These are phyloP conservation scores for Trichocomaceae sp. DNA, from an alignment of 2,329 filamentous ascomycete genomes.

Conservation along the genomic window DNA sequence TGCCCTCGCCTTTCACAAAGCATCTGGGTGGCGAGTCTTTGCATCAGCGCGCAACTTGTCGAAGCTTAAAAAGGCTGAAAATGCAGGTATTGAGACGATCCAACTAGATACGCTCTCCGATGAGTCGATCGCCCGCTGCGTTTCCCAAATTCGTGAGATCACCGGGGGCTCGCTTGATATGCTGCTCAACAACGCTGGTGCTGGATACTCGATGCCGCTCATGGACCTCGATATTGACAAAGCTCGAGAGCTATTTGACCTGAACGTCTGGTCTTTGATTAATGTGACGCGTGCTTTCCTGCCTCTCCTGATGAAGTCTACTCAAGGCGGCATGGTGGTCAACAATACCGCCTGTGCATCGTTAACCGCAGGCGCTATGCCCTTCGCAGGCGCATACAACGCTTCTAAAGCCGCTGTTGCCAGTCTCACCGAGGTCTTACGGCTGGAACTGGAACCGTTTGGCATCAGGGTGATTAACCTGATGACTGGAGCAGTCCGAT, in stretches of 20 bases:
- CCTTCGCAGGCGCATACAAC: conserved; percentile 6
- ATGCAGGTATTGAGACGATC: conserved; percentile 5
- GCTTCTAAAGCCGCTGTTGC: conserved; percentile 5
- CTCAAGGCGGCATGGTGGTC: conserved; percentile 2
- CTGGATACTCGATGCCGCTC: conserved; percentile 1
- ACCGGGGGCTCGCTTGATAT: conserved; percentile 1
- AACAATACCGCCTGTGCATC: conserved; percentile 4
- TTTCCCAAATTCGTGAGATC: background rate
- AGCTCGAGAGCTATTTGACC: conserved; percentile 2
- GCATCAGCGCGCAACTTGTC: conserved; percentile 1
- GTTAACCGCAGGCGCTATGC: background rate
- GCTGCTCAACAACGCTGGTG: conserved; percentile 8
- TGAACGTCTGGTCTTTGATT: conserved; percentile 6
- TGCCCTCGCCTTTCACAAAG: background rate
- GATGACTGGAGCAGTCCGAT: no score
- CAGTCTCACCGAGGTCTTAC: background rate
- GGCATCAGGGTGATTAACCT: no score
- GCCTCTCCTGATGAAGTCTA: background rate
- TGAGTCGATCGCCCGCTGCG: background rate
- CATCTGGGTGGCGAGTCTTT: conserved; percentile 3
- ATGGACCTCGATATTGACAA: background rate
- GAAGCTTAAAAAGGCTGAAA: background rate
- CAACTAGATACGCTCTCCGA: background rate
- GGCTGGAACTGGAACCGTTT: background rate
- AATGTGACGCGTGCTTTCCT: conserved; percentile 2